Conservation (phyloP, 495 filamentous ascomycete species). For the Penicillium silybi region DNA sequence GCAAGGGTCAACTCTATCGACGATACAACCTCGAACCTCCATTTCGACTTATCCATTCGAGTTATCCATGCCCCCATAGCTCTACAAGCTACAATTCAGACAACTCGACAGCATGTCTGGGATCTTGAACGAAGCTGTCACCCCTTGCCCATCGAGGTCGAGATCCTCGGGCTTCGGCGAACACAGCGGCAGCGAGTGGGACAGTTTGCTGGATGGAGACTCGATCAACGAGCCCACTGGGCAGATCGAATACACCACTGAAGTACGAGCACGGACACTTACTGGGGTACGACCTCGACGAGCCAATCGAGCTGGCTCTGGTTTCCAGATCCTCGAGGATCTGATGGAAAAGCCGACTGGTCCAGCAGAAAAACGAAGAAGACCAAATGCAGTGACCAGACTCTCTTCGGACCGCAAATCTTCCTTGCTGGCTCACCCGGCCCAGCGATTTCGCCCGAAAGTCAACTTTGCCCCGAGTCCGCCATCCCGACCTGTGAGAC, state of each 20-base stretch:
- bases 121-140: constrained; percentile 20
- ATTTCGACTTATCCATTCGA: neutral
- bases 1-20: constrained; percentile 11
- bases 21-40: neutral
- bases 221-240: constrained; percentile 26
- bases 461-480: constrained; percentile 25
- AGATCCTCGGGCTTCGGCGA: constrained; percentile 14
- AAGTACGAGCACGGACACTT: constrained; percentile 27
- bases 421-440: constrained; percentile 40
- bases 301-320: constrained; percentile 18
- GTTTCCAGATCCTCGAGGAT: constrained; percentile 37
- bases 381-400: constrained; percentile 7
- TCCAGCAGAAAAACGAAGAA: constrained; percentile 13
- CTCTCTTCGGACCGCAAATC: constrained; percentile 22
- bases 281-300: constrained; percentile 31
- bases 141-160: constrained; percentile 28
- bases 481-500: constrained; percentile 6
- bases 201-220: constrained; percentile 23
- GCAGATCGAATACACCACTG: constrained; percentile 38
- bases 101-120: constrained; percentile 22
- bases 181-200: constrained; percentile 16
- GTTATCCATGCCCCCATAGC: constrained; percentile 4
- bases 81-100: neutral
- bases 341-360: constrained; percentile 9
- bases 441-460: constrained; percentile 39